Conservation (phyloP, 495 filamentous ascomycete species). For the Penicillium pulvis region DNA sequence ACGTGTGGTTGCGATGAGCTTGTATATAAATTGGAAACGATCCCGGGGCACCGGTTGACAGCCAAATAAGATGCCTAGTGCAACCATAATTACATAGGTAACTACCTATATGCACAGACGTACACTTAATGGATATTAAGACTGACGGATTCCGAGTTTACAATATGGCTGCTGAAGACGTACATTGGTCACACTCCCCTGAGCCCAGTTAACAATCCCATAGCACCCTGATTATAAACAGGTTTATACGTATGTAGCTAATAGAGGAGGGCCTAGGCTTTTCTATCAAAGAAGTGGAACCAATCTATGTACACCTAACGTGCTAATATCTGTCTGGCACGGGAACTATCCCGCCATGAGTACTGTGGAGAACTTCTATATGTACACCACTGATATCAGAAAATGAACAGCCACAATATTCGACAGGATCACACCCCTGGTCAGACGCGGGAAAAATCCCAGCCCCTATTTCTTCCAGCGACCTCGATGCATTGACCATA, state of each 20-base stretch:
- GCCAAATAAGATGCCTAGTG: not conserved
- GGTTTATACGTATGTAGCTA: not conserved
- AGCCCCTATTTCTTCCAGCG: constrained; percentile 5
- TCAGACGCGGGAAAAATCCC: not conserved
- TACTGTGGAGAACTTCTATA: not conserved
- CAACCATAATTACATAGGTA: too few species aligned
- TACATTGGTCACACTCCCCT: not conserved
- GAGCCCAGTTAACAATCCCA: not conserved
- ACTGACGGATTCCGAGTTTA: not conserved
- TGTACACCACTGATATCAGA: not conserved
- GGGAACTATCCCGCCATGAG: not conserved
- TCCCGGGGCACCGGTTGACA: too few species aligned
- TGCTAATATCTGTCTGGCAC: not conserved
- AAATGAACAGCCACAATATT: constrained; percentile 1
- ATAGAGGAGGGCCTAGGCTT: not conserved
- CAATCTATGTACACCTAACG: not conserved
- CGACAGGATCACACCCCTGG: constrained; percentile 1
- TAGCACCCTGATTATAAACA: not conserved
- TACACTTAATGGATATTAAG: not conserved
- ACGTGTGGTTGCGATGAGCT: too few species aligned
- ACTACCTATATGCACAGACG: not conserved
- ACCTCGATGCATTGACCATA: constrained; percentile 12
- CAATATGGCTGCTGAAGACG: not conserved
- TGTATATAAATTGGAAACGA: too few species aligned
- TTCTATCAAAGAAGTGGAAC: not conserved